Evolutionary conservation across 202 grass and related monocot species (phyloP), one percentile per base, ranked within the genome.

Genomic region (Zizania palustris): DNA sequence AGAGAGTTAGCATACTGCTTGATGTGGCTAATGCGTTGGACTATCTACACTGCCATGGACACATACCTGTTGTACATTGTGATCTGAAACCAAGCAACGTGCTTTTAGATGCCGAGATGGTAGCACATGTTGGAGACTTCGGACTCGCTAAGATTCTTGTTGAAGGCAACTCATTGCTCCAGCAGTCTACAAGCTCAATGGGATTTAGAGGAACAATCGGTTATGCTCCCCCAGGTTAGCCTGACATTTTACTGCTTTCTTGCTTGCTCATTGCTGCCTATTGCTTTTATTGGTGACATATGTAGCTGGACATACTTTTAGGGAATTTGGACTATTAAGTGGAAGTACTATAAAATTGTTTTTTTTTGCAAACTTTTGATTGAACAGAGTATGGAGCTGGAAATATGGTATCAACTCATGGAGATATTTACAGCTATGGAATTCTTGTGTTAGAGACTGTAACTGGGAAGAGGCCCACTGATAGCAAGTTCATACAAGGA

Each of bases 151-250:
- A 11, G 13, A 50, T 50, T 50, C 46, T 50, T 50, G 13, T 50
- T 50, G 46, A 50, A 15, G 46, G 7, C 58, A 19, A 10, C 49
- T 20, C 62, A 16, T 4, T 12, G 8, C 5, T 36, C 3, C 34
- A 79, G 0, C 39, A 45, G 8, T 75, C 76, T 21, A 56, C 44
- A 0, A 81, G 76, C 45, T 82, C 89, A 9, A 20, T 67, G 8
- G 79, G 82, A 61, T 34, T 92, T 16, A 76, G 64, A 82, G 89
- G 89, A 1, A 88, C 89, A 13, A 86, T 92, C 6, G 89, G 89
- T 28, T 92, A 92, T 72, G 81, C 87, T 78, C 57, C 79, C 16
- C 85, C 89, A 87, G 89, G 89, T 88, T 22, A 58, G 70, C n/a
- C n/a, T n/a, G n/a, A n/a, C n/a, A n/a, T n/a, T n/a, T n/a, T n/a